Percentiles rank a stretch among this genome's conserved stretches.
Evolutionary conservation across 208 protist genomes (phyloP).

Genomic region (Trypanosomatidae sp.): DNA sequence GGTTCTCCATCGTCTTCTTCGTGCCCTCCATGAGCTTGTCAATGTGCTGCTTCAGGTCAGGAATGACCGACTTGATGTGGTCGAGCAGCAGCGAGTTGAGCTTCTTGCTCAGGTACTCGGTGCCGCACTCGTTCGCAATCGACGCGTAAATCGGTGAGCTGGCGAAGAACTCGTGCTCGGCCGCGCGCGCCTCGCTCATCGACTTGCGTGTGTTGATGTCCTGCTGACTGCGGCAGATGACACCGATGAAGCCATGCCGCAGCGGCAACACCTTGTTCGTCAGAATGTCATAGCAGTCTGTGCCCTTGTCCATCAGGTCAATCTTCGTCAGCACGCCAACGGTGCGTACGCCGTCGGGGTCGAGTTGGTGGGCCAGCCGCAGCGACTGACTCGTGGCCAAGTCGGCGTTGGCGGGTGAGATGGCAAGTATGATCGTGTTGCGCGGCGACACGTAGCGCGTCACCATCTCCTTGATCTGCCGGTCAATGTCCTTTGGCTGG

Average conservation of each 20-base stretch:
- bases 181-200: constrained; percentile 77
- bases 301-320: constrained; percentile 98
- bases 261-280: constrained; percentile 88
- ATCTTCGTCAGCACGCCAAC: constrained; percentile 99
- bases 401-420: constrained; percentile 98
- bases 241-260: constrained; percentile 95
- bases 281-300: constrained; percentile 95
- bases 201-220: constrained; percentile 91
- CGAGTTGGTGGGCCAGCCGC: constrained; percentile 93
- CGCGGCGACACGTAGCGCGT: constrained; percentile 91
- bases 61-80: constrained; percentile 93
- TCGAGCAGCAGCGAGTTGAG: constrained; percentile 90
- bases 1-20: constrained; percentile 81
- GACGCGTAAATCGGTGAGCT: constrained; percentile 85
- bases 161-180: constrained; percentile 91
- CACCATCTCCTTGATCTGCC: constrained; percentile 96
- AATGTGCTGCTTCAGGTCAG: constrained; percentile 88
- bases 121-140: constrained; percentile 80
- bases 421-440: constrained; percentile 98
- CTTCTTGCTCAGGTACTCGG: constrained; percentile 83
- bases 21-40: constrained; percentile 76
- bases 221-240: constrained; percentile 97
- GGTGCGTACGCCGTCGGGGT: constrained; percentile 96
- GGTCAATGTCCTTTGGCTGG: constrained; percentile 97
- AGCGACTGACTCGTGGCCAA: constrained; percentile 98